Evolutionary conservation across 352 stramenopile species (phyloP), one percentile per base, ranked within the genome.

Genomic region (Pythium chondricola): DNA sequence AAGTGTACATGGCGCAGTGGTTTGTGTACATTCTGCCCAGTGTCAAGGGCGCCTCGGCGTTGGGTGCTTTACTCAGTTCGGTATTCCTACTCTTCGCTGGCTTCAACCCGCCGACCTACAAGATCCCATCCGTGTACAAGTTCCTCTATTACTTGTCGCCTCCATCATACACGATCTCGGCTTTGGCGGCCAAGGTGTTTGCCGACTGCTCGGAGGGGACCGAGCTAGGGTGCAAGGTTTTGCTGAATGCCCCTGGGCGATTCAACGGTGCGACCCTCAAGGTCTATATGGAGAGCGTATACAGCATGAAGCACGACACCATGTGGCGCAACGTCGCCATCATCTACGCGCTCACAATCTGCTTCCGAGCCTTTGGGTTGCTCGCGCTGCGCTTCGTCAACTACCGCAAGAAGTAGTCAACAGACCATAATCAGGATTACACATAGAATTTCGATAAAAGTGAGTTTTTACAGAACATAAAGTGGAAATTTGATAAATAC

Each of bases 31-130:
- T 56, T 7, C 21, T 81, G 27, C 74, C 74, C 0, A 77, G 48
- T 50, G 58, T 71, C 2, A 59, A 69, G 7, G 66, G 66, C 0
- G 69, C 68, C 0, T 30, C 67, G 6, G 65, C 48, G 3, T 18
- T 83, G 3, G 73, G 68, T 1, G 57, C 53, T 17, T 58, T 85
- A 14, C 44, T 84, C 39, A 67, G 52, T 18, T 63, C 61, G 6
- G 69, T 88, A 25, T 79, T 80, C 41, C 61, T 80, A 21, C 43
- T 84, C 13, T 84, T 81, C 35, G 52, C 61, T 0, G 76, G 76
- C 41, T 88, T 72, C 43, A 78, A 71, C 47, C 73, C 73, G 13
- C 72, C 76, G 20, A 61, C 68, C 0, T 60, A 56, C 35, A 65
- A 60, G 35, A 79, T 85, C 29, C 75, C 75, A 24, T 45, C 35